A percentile compares a stretch with the other conserved stretches of the same genome.
phyloP scores from a whole-genome alignment of 305 asterid species.

The Rubia balearica region DNA sequence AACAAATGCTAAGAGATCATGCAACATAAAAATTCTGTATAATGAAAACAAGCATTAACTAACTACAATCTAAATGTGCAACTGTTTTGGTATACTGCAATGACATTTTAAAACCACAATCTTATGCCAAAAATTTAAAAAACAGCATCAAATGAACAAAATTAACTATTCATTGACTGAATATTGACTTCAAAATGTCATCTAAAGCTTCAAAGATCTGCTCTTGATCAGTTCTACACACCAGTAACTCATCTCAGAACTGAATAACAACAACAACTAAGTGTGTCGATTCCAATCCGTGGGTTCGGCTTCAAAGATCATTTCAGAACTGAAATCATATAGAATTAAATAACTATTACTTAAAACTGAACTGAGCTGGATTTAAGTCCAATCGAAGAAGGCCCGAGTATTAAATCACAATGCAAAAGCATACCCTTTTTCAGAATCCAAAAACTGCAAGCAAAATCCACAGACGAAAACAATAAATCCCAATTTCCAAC shows the following conservation, averaged over 20 bases:
- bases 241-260: not conserved
- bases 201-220: not conserved
- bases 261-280: not conserved
- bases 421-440: not conserved
- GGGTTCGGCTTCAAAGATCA: not conserved
- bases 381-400: too few species aligned
- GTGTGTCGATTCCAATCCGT: not conserved
- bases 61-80: not conserved
- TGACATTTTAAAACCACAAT: not conserved
- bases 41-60: not conserved
- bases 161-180: not conserved
- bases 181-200: not conserved
- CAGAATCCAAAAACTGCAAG: not conserved
- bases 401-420: not conserved
- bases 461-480: not conserved
- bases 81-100: not conserved
- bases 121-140: not conserved
- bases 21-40: not conserved
- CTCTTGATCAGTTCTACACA: not conserved
- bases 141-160: not conserved
- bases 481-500: not conserved
- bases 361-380: too few species aligned
- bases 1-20: not conserved
- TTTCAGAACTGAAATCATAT: not conserved
- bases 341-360: too few species aligned